A percentile compares a stretch with the other conserved stretches of the same genome.
These are phyloP conservation scores for Ganoderma leucocontextum DNA, from an alignment of 1,284 basidiomycete species.

Conservation along the genomic window DNA sequence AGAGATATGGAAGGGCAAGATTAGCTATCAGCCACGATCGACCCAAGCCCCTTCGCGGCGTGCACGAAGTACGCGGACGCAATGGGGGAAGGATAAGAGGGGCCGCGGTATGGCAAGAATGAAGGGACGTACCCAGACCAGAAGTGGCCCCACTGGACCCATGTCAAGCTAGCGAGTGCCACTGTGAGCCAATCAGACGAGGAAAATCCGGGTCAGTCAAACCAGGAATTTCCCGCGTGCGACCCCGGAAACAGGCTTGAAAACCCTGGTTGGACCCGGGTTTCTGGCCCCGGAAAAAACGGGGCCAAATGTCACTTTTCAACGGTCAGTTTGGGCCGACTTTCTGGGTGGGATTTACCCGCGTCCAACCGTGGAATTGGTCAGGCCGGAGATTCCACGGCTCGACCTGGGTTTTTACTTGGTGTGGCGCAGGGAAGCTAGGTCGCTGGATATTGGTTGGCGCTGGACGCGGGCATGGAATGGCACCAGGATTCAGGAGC, in stretches of 20 bases:
- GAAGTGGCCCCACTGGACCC: conserved; percentile 59
- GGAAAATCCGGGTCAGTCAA: not conserved
- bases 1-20: conserved; percentile 13
- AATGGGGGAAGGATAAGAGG: conserved; percentile 9
- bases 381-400: no score
- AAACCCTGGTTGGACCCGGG: not conserved
- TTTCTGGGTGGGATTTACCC: no score
- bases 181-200: not conserved
- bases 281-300: conserved; percentile 1
- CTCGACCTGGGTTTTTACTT: no score
- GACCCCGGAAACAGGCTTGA: not conserved
- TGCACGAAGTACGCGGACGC: not conserved
- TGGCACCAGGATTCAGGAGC: no score
- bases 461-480: no score
- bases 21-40: conserved; percentile 20
- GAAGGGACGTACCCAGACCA: conserved; percentile 48
- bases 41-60: not conserved
- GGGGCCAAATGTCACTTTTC: not conserved
- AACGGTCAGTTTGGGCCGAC: not conserved
- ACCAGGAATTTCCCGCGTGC: not conserved
- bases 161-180: conserved; percentile 48
- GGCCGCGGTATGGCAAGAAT: conserved; percentile 13
- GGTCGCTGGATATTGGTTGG: no score
- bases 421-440: no score
- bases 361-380: no score